Conservation (phyloP, 2,329 filamentous ascomycete genomes). For the Alternaria sp. region DNA sequence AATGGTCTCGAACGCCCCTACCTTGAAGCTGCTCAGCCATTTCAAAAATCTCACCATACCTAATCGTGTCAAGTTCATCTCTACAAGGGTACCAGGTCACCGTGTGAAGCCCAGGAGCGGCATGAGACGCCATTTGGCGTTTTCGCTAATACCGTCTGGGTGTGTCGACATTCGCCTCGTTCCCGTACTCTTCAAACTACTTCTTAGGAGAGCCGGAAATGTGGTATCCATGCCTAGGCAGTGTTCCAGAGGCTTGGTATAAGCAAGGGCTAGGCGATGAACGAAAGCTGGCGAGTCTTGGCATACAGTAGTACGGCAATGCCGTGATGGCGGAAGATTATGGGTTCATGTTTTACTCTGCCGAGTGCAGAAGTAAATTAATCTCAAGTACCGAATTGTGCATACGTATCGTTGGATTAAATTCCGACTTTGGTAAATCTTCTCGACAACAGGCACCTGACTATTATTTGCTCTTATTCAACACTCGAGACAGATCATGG, state of each 20-base stretch:
- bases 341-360: neutral
- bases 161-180: constrained; percentile 5
- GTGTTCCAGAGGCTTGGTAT: constrained; percentile 15
- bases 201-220: neutral
- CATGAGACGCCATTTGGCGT: neutral
- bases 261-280: constrained; percentile 6
- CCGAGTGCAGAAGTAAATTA: neutral
- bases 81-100: constrained; percentile 5
- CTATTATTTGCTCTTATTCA: neutral
- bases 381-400: neutral
- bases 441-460: neutral
- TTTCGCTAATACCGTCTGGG: constrained; percentile 12
- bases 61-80: neutral
- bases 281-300: neutral
- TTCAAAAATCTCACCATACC: neutral
- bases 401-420: neutral
- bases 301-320: constrained; percentile 2
- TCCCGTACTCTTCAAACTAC: constrained; percentile 4
- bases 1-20: neutral
- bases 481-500: neutral
- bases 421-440: neutral
- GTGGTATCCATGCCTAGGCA: constrained; percentile 7
- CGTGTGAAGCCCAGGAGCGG: neutral
- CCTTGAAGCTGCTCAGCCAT: constrained; percentile 2
- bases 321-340: neutral